Evolutionary conservation across 768 basidiomycete genomes (phyloP), one percentile per base, ranked within the genome.

Genomic region (Macrolepiota fuliginosa): DNA sequence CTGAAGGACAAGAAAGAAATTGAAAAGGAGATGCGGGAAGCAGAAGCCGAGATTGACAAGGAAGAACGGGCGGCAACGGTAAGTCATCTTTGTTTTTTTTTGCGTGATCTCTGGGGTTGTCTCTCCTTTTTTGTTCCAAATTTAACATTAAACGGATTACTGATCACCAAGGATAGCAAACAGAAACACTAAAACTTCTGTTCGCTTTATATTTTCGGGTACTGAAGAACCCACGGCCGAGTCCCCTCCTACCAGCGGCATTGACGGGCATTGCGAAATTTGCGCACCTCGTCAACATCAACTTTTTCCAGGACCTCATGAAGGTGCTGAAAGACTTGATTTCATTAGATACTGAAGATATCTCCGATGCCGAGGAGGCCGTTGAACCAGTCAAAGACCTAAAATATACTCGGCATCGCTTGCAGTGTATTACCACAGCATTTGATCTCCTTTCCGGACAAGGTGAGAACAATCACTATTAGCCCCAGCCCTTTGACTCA

Each of bases 181-280:
- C 96, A 19, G 97, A 99, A 79, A 98, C 96, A 54, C 82, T 99
- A 66, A 98, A 99, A 73, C 87, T 98, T 65, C 82, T 98, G 51
- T 99, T 99, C 73, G 94, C 94, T 17, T 81, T 99, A 51, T 99
- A 99, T 78, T 98, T 99, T 76, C 89, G 91, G 64, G 91, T 98
- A 67, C 80, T 99, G 66, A 99, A 98, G 76, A 88, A 86, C 71
- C 87, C 92, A 11, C 80, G 78, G 24, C 87, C 89, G 35, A 91
- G 91, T 1, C 84, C 87, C 17, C 81, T 98, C 9, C 81, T 98
- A 13, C 88, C 94, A 22, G 84, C 91, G 35, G 96, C 95, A 46
- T 80, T 99, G 64, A 88, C 90, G 68, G 97, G 97, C 63, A 91
- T 98, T 68, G 88, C 95, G 2, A 89, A 87, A 76, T 98, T 93